Conservation (phyloP, 352 stramenopile genomes). For the Phytopythium helicoides region DNA sequence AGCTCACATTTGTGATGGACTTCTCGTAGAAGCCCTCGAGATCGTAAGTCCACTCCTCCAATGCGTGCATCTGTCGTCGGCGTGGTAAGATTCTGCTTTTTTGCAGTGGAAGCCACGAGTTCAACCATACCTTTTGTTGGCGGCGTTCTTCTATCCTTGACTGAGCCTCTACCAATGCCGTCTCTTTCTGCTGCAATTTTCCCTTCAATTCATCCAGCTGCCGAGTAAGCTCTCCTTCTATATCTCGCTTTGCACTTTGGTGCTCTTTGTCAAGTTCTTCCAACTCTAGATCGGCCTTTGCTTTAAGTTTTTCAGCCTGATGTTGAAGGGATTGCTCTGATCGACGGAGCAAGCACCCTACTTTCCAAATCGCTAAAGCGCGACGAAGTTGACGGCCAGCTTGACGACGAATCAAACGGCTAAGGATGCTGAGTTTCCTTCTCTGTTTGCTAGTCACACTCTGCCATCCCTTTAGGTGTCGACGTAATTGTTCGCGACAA, state of each 20-base stretch:
- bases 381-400: not conserved
- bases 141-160: conserved; percentile 5
- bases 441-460: not conserved
- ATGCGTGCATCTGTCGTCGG: conserved; percentile 7
- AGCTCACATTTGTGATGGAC: conserved; percentile 19
- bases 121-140: conserved; percentile 20
- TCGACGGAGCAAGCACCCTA: not conserved
- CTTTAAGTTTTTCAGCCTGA: not conserved
- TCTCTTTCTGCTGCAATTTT: conserved; percentile 20
- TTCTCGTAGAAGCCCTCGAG: conserved; percentile 36
- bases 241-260: conserved; percentile 7
- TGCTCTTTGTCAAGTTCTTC: conserved; percentile 11
- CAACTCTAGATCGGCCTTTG: not conserved
- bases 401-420: not conserved
- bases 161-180: conserved; percentile 16
- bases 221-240: conserved; percentile 10
- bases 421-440: not conserved
- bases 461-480: not conserved
- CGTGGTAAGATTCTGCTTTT: not conserved
- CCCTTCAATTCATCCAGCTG: conserved; percentile 22
- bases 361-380: not conserved
- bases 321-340: not conserved
- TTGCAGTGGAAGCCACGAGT: not conserved
- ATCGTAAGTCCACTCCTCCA: conserved; percentile 21
- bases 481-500: not conserved